phyloP scores from a whole-genome alignment of 768 basidiomycete genomes.

The Russula brevipes region DNA sequence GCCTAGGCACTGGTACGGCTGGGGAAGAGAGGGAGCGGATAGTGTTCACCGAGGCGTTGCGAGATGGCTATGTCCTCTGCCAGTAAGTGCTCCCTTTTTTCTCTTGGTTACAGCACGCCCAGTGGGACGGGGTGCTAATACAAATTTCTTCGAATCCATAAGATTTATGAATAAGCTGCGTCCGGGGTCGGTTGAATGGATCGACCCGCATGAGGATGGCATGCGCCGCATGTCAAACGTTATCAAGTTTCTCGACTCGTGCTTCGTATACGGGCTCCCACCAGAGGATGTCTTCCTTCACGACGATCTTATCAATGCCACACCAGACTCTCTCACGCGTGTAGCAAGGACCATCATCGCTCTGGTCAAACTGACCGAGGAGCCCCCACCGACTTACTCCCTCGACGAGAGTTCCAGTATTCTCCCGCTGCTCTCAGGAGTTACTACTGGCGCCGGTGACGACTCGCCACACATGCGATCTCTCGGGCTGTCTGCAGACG shows the following conservation, averaged over 20 bases:
- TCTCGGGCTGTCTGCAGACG: not conserved
- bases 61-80: slow-evolving; percentile 85
- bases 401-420: slow-evolving; percentile 27
- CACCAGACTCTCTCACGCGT: slow-evolving; percentile 55
- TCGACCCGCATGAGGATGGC: slow-evolving; percentile 64
- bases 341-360: slow-evolving; percentile 69
- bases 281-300: slow-evolving; percentile 59
- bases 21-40: slow-evolving; percentile 73
- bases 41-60: slow-evolving; percentile 65
- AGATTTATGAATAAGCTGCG: slow-evolving; percentile 78
- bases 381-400: slow-evolving; percentile 41
- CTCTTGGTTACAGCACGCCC: not conserved
- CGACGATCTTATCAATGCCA: slow-evolving; percentile 60
- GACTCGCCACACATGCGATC: not conserved
- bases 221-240: slow-evolving; percentile 61
- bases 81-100: slow-evolving; percentile 54
- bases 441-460: not conserved
- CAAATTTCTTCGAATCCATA: slow-evolving; percentile 26
- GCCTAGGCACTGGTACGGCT: too few relatives aligned
- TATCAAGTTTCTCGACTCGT: slow-evolving; percentile 71
- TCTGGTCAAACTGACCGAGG: slow-evolving; percentile 56
- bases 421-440: not conserved
- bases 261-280: slow-evolving; percentile 59
- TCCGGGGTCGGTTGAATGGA: slow-evolving; percentile 51
- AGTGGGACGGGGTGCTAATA: slow-evolving; percentile 3